Evolutionary conservation across 2,329 filamentous ascomycete species (phyloP), one percentile per base, ranked within the genome.

Genomic region (Monosporascus sp.): DNA sequence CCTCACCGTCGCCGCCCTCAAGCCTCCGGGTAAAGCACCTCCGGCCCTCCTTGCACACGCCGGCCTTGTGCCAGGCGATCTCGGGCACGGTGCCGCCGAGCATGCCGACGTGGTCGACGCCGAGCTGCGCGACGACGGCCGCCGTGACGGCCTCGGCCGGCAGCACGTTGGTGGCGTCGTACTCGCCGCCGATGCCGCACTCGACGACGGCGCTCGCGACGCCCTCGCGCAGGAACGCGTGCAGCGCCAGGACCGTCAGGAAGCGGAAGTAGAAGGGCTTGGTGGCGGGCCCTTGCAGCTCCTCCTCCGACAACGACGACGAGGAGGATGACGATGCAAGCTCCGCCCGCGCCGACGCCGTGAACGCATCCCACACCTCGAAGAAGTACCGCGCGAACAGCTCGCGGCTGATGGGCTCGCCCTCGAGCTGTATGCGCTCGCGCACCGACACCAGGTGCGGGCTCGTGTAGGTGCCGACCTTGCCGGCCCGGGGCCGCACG

Each of bases 221-320:
- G 1, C 87, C 86, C 67, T 94, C 87, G 48, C 78, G 70, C 26
- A 95, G 65, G 62, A 96, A 99, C 2, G 86, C 80, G 64, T 96
- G 91, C 63, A 96, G 83, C 1, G 92, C 92, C 74, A 97, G 81
- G 38, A 99, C 78, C 0, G 93, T 97, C 65, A 99, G 70, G 66
- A 89, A 97, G 27, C 93, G 87, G 70, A 97, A 97, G 71, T 95
- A 97, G 50, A 91, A 88, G 0, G 94, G 94, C 68, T 95, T 96
- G 2, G 82, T 82, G 1, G 70, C 72, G 0, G 85, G 77, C 0
- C 82, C 81, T 16, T 77, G 77, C 0, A 76, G 71, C 16, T 76
- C 75, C 52, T 83, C 82, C 3, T 60, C 63, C 2, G 57, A 43
- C 7, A 65, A 54, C 9, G 41, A 54, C 9, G 41, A 16, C 20